Percentiles rank a stretch among this genome's conserved stretches.
These are phyloP conservation scores for Biscutella laevigata DNA, from an alignment of 441 rosid species.

Conservation along the genomic window DNA sequence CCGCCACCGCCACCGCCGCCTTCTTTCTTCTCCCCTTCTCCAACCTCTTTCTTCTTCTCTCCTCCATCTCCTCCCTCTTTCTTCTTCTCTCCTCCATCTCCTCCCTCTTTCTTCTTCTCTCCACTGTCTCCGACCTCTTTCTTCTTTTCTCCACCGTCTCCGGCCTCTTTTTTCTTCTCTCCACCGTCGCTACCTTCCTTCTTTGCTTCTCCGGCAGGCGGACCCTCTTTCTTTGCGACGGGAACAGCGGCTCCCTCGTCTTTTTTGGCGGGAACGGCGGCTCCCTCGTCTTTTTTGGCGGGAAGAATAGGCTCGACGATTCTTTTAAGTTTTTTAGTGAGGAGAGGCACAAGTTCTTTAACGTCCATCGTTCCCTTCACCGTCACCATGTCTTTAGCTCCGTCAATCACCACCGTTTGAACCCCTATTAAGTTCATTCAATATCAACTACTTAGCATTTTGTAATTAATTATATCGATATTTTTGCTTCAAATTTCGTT, in stretches of 20 bases:
- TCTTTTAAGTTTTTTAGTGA: constrained; percentile 48
- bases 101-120: constrained; percentile 26
- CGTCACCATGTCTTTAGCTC: constrained; percentile 54
- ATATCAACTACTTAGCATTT: constrained; percentile 1
- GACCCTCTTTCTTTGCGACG: constrained; percentile 14
- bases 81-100: too few relatives aligned
- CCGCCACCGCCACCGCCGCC: too few relatives aligned
- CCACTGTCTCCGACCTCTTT: constrained; percentile 21
- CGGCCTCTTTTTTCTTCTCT: constrained; percentile 27
- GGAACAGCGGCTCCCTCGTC: constrained; percentile 1
- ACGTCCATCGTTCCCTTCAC: constrained; percentile 71
- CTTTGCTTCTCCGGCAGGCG: constrained; percentile 12
- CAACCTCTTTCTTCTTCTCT: too few relatives aligned
- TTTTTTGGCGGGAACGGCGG: constrained; percentile 16
- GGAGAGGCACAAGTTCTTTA: constrained; percentile 43
- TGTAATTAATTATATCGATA: not conserved
- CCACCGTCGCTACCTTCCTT: constrained; percentile 18
- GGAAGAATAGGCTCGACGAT: constrained; percentile 54
- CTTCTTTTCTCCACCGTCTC: constrained; percentile 8
- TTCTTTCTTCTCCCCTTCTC: too few relatives aligned
- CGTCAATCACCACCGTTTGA: constrained; percentile 40
- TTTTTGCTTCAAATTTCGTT: not conserved
- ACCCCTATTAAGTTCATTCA: constrained; percentile 46
- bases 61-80: too few relatives aligned
- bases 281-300: constrained; percentile 34